These are phyloP conservation scores for Marvania coccoides DNA, from an alignment of 139 green algal genomes.

Conservation along the genomic window DNA sequence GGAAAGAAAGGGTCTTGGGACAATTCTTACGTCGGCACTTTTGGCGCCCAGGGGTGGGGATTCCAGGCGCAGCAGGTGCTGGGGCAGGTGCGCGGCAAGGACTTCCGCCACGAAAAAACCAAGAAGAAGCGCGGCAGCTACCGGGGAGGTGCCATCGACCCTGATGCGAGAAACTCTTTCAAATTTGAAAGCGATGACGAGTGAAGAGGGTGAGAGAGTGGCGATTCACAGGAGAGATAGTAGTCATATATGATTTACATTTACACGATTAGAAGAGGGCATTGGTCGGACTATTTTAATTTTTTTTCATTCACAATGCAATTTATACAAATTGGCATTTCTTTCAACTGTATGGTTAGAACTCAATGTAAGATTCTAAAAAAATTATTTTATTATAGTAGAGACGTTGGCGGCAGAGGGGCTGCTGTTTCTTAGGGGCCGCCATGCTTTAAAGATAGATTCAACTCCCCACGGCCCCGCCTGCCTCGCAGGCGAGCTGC, in stretches of 20 bases:
- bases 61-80: slow-evolving; percentile 87
- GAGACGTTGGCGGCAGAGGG: no score
- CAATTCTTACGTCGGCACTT: slow-evolving; percentile 62
- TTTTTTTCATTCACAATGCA: no score
- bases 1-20: slow-evolving; percentile 66
- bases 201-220: neutral
- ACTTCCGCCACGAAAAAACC: slow-evolving; percentile 98
- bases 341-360: neutral
- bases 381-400: no score
- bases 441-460: no score
- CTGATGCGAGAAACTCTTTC: slow-evolving; percentile 60
- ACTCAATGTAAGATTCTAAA: neutral
- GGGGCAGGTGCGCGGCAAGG: slow-evolving; percentile 66
- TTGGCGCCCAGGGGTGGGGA: slow-evolving; percentile 80
- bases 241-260: neutral
- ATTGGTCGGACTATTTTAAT: no score
- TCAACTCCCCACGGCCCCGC: no score
- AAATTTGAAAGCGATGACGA: slow-evolving; percentile 90
- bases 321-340: no score
- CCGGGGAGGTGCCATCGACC: slow-evolving; percentile 82
- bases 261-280: neutral
- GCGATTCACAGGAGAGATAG: neutral
- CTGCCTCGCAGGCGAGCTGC: no score
- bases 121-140: slow-evolving; percentile 99
- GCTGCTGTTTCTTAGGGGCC: no score